phyloP scores from a whole-genome alignment of 208 protist species.

The Crithidia mellificae region DNA sequence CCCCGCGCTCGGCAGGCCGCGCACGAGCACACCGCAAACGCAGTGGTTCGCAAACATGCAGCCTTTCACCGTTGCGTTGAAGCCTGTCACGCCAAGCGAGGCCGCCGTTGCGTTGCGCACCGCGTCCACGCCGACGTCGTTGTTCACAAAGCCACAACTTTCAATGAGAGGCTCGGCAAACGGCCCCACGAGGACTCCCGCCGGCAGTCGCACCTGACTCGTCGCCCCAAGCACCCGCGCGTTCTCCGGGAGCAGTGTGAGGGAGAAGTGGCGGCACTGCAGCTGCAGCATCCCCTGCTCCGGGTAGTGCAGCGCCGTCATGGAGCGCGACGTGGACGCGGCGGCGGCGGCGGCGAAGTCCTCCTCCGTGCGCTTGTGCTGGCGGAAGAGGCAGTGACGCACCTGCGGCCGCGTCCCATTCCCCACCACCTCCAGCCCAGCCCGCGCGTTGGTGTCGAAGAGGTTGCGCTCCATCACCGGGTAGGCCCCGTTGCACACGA shows the following conservation, averaged over 20 bases:
- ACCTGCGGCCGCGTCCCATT: slow-evolving; percentile 47
- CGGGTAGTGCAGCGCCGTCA: slow-evolving; percentile 21
- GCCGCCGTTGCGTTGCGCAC: slow-evolving; percentile 34
- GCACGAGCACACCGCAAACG: slow-evolving; percentile 63
- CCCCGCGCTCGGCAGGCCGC: slow-evolving; percentile 18
- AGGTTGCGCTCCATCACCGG: slow-evolving; percentile 62
- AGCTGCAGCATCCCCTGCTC: slow-evolving; percentile 41
- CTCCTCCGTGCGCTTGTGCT: slow-evolving; percentile 28
- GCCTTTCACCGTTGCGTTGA: slow-evolving; percentile 23
- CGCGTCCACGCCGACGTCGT: slow-evolving; percentile 79
- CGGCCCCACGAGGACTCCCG: slow-evolving; percentile 55
- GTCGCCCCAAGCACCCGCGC: slow-evolving; percentile 33
- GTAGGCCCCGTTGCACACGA: slow-evolving; percentile 66
- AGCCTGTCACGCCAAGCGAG: slow-evolving; percentile 10
- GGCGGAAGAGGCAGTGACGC: slow-evolving; percentile 61
- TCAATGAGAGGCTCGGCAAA: slow-evolving; percentile 42
- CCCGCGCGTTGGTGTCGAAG: slow-evolving; percentile 69
- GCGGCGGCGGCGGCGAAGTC: background rate
- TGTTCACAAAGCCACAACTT: slow-evolving; percentile 61
- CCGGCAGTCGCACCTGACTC: slow-evolving; percentile 33
- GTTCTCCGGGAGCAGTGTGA: slow-evolving; percentile 50
- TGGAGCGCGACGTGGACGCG: background rate
- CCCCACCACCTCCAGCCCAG: slow-evolving; percentile 73
- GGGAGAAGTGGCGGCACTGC: slow-evolving; percentile 29
- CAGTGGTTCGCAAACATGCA: slow-evolving; percentile 40